Percentiles rank a stretch among this genome's conserved stretches.
Conservation (phyloP, 179 eudicot species). For the Corrigiola litoralis region DNA sequence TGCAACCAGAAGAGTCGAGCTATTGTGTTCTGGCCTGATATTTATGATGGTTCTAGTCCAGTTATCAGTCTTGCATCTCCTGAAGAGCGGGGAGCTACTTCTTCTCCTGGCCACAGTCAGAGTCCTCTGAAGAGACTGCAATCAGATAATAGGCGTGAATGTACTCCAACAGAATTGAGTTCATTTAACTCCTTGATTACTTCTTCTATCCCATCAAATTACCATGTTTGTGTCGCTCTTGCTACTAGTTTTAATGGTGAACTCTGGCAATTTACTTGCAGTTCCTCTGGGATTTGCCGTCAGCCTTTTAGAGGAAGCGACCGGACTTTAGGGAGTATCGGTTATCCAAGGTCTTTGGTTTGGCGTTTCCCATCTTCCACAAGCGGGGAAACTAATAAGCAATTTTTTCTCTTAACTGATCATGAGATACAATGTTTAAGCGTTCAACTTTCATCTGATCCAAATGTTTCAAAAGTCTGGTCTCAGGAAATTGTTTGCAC, state of each 20-base stretch:
- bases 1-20: slow-evolving; percentile 58
- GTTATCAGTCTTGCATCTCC: slow-evolving; percentile 36
- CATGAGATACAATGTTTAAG: slow-evolving; percentile 76
- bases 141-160: slow-evolving; percentile 31
- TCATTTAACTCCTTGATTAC: slow-evolving; percentile 73
- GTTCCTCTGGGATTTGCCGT: slow-evolving; percentile 51
- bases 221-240: slow-evolving; percentile 64
- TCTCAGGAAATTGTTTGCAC: slow-evolving; percentile 79
- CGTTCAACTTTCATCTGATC: slow-evolving; percentile 42
- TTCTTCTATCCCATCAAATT: slow-evolving; percentile 44
- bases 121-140: slow-evolving; percentile 33
- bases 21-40: slow-evolving; percentile 78
- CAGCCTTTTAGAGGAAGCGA: slow-evolving; percentile 32
- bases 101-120: slow-evolving; percentile 33
- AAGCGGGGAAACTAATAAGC: slow-evolving; percentile 35
- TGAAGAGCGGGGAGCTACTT: slow-evolving; percentile 37
- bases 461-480: slow-evolving; percentile 65
- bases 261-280: slow-evolving; percentile 75
- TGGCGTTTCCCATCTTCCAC: slow-evolving; percentile 54
- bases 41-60: slow-evolving; percentile 41
- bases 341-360: slow-evolving; percentile 77
- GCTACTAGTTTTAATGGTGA: slow-evolving; percentile 73
- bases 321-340: slow-evolving; percentile 41
- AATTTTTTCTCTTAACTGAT: slow-evolving; percentile 77
- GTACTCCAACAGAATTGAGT: slow-evolving; percentile 27